Conservation (phyloP, 2,329 filamentous ascomycete species). For the Neonectria punicea region DNA sequence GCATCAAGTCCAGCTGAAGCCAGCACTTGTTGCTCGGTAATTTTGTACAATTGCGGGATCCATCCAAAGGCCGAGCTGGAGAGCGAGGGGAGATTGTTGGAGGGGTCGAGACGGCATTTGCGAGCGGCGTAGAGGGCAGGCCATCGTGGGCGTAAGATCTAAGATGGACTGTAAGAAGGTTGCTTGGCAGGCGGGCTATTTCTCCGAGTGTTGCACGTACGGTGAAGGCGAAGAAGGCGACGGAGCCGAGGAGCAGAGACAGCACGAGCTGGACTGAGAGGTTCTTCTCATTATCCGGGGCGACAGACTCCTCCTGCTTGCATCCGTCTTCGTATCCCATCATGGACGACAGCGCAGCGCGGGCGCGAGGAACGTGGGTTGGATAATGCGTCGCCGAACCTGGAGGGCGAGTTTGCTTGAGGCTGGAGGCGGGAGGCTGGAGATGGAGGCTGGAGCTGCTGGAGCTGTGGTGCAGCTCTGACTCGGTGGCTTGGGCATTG, state of each 20-base stretch:
- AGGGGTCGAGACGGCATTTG: slow-evolving; percentile 75
- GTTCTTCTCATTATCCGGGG: slow-evolving; percentile 52
- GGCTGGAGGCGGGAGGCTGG: background rate
- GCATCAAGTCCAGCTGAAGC: slow-evolving; percentile 93
- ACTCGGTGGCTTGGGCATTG: slow-evolving; percentile 8
- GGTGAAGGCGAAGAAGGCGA: slow-evolving; percentile 81
- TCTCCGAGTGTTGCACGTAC: slow-evolving; percentile 56
- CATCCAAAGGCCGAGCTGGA: slow-evolving; percentile 90
- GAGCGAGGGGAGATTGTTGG: slow-evolving; percentile 75
- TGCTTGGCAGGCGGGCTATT: background rate
- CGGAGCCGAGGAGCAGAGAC: slow-evolving; percentile 74
- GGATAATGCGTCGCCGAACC: background rate
- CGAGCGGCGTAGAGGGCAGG: slow-evolving; percentile 89
- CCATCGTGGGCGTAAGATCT: slow-evolving; percentile 93
- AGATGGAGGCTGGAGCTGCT: slow-evolving; percentile 3
- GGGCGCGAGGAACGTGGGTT: slow-evolving; percentile 6
- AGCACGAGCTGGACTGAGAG: slow-evolving; percentile 75
- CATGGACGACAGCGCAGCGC: slow-evolving; percentile 1
- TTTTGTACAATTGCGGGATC: slow-evolving; percentile 86
- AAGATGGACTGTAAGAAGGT: background rate
- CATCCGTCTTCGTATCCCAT: slow-evolving; percentile 31
- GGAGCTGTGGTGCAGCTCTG: slow-evolving; percentile 2
- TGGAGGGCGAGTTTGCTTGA: background rate
- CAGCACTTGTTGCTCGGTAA: slow-evolving; percentile 90
- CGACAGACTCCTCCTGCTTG: slow-evolving; percentile 36